Percentiles rank a stretch among this genome's conserved stretches.
Conservation (phyloP, 2,329 filamentous ascomycete genomes). For the Mycogone perniciosa region DNA sequence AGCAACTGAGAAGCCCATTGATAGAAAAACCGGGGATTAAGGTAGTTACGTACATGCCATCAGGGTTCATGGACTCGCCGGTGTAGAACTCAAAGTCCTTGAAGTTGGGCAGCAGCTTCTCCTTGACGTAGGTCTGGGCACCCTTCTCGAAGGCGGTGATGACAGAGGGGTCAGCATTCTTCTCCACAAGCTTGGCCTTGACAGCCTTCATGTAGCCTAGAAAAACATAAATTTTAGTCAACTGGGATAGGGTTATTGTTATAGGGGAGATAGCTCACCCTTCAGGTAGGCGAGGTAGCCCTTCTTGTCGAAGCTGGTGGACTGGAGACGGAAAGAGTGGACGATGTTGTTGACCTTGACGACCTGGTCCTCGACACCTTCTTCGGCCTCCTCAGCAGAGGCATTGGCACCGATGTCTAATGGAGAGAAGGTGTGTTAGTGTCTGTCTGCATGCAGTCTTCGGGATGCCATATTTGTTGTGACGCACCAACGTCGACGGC, state of each 20-base stretch:
- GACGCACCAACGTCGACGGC: slow-evolving; percentile 64
- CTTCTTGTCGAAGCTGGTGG: slow-evolving; percentile 82
- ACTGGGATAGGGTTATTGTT: not conserved
- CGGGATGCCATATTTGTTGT: not conserved
- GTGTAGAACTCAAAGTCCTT: slow-evolving; percentile 95
- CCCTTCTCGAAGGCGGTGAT: slow-evolving; percentile 75
- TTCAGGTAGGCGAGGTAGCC: slow-evolving; percentile 77
- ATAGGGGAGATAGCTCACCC: slow-evolving; percentile 41
- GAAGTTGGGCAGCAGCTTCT: slow-evolving; percentile 75
- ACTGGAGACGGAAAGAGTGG: slow-evolving; percentile 82
- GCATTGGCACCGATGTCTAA: slow-evolving; percentile 90
- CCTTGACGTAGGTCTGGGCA: slow-evolving; percentile 70
- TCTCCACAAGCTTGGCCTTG: slow-evolving; percentile 62
- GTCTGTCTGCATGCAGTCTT: not conserved
- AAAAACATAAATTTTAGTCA: not conserved
- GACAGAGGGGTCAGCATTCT: slow-evolving; percentile 54
- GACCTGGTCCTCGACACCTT: slow-evolving; percentile 62
- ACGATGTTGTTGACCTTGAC: slow-evolving; percentile 88
- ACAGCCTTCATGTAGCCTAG: slow-evolving; percentile 87
- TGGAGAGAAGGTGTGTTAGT: not conserved
- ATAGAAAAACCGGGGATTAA: not conserved
- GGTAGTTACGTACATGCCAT: slow-evolving; percentile 70
- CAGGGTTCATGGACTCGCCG: slow-evolving; percentile 85
- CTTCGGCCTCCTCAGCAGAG: slow-evolving; percentile 83
- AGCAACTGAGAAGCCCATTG: slow-evolving; percentile 2